Conservation (phyloP, 495 filamentous ascomycete species). For the Neurospora sp. region DNA sequence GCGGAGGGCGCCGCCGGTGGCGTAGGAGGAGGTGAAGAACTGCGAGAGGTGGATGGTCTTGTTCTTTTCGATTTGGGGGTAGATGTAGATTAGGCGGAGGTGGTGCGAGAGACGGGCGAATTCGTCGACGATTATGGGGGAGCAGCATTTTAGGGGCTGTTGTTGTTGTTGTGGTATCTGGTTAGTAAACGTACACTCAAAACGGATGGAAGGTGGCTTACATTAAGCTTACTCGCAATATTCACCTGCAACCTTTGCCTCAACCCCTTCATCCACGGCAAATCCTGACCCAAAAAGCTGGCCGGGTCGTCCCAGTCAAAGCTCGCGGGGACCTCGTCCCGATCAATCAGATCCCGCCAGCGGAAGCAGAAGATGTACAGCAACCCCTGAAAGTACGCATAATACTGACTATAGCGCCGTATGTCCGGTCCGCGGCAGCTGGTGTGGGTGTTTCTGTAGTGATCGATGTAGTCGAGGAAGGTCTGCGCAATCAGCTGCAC, state of each 20-base stretch:
- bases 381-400: slow-evolving; percentile 72
- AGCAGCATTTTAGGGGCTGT: slow-evolving; percentile 81
- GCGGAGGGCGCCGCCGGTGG: slow-evolving; percentile 41
- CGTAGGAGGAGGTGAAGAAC: slow-evolving; percentile 37
- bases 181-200: not conserved
- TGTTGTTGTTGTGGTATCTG: not conserved
- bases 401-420: slow-evolving; percentile 72
- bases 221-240: slow-evolving; percentile 78
- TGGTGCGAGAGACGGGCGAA: slow-evolving; percentile 81
- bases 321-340: slow-evolving; percentile 28
- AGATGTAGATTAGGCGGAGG: slow-evolving; percentile 59
- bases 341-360: slow-evolving; percentile 76
- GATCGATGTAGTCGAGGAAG: slow-evolving; percentile 61
- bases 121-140: slow-evolving; percentile 78
- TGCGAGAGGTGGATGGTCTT: slow-evolving; percentile 66
- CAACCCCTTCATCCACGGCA: slow-evolving; percentile 63
- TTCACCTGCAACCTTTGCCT: slow-evolving; percentile 61
- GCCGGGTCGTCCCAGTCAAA: slow-evolving; percentile 47
- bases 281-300: slow-evolving; percentile 47
- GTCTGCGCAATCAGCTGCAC: slow-evolving; percentile 70
- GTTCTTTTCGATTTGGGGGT: slow-evolving; percentile 79
- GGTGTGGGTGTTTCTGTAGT: slow-evolving; percentile 46
- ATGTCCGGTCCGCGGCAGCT: slow-evolving; percentile 76
- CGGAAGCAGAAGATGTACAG: slow-evolving; percentile 95
- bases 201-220: not conserved